Evolutionary conservation across 371 early-diverging fungal genomes (phyloP).

Genomic region (Mucor irregularis): DNA sequence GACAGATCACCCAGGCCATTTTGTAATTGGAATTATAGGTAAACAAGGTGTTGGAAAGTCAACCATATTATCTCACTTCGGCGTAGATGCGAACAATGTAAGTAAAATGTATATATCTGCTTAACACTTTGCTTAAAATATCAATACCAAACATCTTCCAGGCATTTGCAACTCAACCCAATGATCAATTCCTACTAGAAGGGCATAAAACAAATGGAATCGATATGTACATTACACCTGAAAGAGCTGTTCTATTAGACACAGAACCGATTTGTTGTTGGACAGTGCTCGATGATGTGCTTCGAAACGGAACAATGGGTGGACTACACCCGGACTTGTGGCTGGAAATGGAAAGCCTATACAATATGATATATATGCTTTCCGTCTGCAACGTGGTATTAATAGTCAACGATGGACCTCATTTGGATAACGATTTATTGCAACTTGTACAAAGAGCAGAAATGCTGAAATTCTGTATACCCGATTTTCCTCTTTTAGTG

Average conservation of each 20-base stretch:
- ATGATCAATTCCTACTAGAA: constrained; percentile 35
- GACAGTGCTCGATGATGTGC: constrained; percentile 55
- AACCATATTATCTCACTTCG: constrained; percentile 64
- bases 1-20: constrained; percentile 73
- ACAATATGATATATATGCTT: constrained; percentile 56
- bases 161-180: constrained; percentile 44
- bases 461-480: constrained; percentile 48
- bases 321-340: constrained; percentile 55
- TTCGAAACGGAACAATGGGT: constrained; percentile 40
- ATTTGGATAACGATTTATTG: constrained; percentile 45
- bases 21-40: constrained; percentile 74
- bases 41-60: constrained; percentile 75
- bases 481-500: constrained; percentile 41
- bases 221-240: constrained; percentile 73
- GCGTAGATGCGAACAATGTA: constrained; percentile 43
- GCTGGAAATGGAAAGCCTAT: constrained; percentile 58
- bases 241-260: constrained; percentile 70
- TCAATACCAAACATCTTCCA: too few relatives aligned
- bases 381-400: constrained; percentile 72
- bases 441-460: constrained; percentile 55
- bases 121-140: not conserved
- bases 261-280: constrained; percentile 63
- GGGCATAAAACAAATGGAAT: constrained; percentile 67
- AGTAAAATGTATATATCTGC: not conserved
- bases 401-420: constrained; percentile 57